Base-by-base conservation (phyloP, 2,329 filamentous ascomycete genomes). In the Mycosphaerella sp. region DNA sequence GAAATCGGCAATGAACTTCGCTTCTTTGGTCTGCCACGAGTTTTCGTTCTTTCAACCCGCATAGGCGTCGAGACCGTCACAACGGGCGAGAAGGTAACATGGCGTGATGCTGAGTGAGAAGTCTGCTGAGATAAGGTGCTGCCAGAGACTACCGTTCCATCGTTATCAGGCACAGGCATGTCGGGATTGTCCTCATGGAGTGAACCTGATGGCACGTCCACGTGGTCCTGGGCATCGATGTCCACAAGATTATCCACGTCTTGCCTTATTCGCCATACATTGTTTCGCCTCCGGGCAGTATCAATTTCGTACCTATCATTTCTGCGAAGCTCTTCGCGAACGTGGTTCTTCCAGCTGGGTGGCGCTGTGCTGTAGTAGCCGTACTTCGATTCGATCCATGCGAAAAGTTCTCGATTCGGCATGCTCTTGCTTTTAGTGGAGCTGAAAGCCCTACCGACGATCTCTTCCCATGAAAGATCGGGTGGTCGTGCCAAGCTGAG, bases 31-130 rank as follows among this genome's bases (percentile, higher is more conserved):
- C 36, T 32, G 3, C 12, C 39, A 12, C 51, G 23, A 36, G 40
- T 26, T 44, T 29, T 46, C 2, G 10, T 14, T 31, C 10, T 41
- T 40, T 12, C 32, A 14, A 48, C 17, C 12, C 40, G 39, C 39
- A 42, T 32, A 17, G 49, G 45, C 6, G 50, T 56, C 5, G 50
- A 45, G 10, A 56, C 50, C 7, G 47, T 50, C 9, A 56, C 54
- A 8, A 53, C 12, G 6, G 54, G 54, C 6, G 51, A 53, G 32
- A 56, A 56, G 1, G 54, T 53, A 43, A 56, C 54, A 32, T 48
- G 54, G 29, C 54, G 54, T 40, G 45, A 45, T n/a, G 26, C 41
- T 29, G 45, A 41, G 45, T 26, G 26, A 10, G 17, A 38, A 32
- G 34, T 14, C 29, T 48, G 48, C 41, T 45, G 48, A 45, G 21